Evolutionary conservation across 139 green algal genomes (phyloP), one percentile per base, ranked within the genome.

Genomic region (Dunaliella primolecta): DNA sequence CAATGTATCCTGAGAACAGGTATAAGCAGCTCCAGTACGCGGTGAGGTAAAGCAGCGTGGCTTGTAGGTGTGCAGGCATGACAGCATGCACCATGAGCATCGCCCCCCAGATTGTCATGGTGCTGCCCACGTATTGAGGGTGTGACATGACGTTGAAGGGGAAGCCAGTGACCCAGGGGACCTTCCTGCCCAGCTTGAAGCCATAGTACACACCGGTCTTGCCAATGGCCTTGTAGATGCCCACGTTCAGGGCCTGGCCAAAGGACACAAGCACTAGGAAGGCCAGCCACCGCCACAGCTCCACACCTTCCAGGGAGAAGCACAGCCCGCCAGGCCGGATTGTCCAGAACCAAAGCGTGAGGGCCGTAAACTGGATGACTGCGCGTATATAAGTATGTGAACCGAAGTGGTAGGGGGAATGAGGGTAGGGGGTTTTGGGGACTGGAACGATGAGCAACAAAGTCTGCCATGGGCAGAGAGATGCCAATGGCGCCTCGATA

Each of bases 161-260:
- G 85, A 95, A 98, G 32, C 91, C 94, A 3, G 81, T 86, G 24
- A 93, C 87, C 95, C 95, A 98, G 15, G 80, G 80, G 15, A 96
- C 85, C 71, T 78, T 89, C 33, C 90, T 84, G 46, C 94, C 94
- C 74, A 97, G 87, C 71, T 94, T 94, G 86, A 90, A 88, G 29
- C 95, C 95, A 80, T 98, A 98, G 86, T 98, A 98, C 1, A 98
- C 95, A 3, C 95, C 95, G 1, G 80, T 81, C 33, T 91, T 84
- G 1, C 95, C 95, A 35, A 98, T 93, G 0, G 94, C 89, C 0
- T 84, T 71, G 86, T 93, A 98, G 72, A 95, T 93, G 80, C 89
- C 91, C 3, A 93, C 75, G 85, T 97, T 97, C 7, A 97, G 89
- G 0, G 86, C 84, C 91, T 97, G 94, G 15, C 84, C 78, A n/a